These are phyloP conservation scores for Ustilago sp. DNA, from an alignment of 1,284 basidiomycete genomes.

Conservation along the genomic window DNA sequence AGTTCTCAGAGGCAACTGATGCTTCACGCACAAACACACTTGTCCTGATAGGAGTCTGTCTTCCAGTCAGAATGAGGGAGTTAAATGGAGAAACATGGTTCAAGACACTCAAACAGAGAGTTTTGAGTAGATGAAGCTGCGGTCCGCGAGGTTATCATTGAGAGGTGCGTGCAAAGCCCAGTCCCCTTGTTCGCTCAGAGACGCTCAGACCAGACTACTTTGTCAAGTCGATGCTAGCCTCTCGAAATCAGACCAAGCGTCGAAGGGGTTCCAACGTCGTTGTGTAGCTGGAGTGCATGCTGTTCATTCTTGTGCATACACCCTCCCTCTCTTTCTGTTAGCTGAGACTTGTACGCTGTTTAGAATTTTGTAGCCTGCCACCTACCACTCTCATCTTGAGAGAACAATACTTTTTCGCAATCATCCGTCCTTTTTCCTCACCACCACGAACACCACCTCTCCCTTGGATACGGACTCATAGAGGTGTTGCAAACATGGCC, in stretches of 20 bases:
- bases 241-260: background rate
- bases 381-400: background rate
- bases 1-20: slow-evolving; percentile 2
- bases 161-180: background rate
- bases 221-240: background rate
- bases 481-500: slow-evolving; percentile 28
- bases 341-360: background rate
- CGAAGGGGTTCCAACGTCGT: background rate
- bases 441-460: background rate
- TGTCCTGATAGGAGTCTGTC: background rate
- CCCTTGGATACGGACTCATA: background rate
- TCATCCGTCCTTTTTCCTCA: slow-evolving; percentile 3
- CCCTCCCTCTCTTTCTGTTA: background rate
- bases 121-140: background rate
- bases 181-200: background rate
- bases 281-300: background rate
- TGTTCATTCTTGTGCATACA: background rate
- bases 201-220: background rate
- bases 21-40: slow-evolving; percentile 1
- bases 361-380: background rate
- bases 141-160: background rate
- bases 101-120: background rate
- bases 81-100: background rate
- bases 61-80: background rate
- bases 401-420: background rate